phyloP scores from a whole-genome alignment of 148 eudicot genomes.

The Chenopodium berlandieri region DNA sequence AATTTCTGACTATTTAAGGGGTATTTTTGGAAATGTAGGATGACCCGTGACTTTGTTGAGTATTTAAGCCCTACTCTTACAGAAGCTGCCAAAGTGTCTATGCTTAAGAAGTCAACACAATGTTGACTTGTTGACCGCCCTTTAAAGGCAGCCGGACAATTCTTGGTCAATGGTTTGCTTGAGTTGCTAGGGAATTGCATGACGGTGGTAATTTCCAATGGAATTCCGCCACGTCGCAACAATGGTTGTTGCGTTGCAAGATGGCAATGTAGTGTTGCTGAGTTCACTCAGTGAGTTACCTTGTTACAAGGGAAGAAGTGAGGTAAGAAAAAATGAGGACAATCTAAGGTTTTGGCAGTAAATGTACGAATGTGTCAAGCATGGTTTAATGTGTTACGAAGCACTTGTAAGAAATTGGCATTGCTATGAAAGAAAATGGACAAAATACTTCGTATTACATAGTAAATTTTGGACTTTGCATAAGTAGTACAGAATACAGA shows the following conservation, averaged over 20 bases:
- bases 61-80: constrained; percentile 28
- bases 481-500: no score
- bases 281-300: no score
- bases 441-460: no score
- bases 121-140: constrained; percentile 39
- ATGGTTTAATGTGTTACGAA: no score
- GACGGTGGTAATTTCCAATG: constrained; percentile 38
- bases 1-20: background rate
- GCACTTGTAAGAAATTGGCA: no score
- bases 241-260: constrained; percentile 23
- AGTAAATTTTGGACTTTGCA: no score
- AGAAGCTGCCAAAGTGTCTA: constrained; percentile 37
- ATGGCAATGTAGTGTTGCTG: no score
- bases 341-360: no score
- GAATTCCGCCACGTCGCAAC: constrained; percentile 61
- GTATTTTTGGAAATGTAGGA: constrained; percentile 1
- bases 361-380: no score
- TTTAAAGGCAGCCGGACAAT: constrained; percentile 37
- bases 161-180: constrained; percentile 18
- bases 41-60: constrained; percentile 32
- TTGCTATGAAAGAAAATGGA: no score
- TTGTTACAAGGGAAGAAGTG: no score
- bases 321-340: no score
- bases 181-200: constrained; percentile 26
- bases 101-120: constrained; percentile 49